Evolutionary conservation across 2,329 filamentous ascomycete species (phyloP).

Genomic region (Penicillium vulpinum): DNA sequence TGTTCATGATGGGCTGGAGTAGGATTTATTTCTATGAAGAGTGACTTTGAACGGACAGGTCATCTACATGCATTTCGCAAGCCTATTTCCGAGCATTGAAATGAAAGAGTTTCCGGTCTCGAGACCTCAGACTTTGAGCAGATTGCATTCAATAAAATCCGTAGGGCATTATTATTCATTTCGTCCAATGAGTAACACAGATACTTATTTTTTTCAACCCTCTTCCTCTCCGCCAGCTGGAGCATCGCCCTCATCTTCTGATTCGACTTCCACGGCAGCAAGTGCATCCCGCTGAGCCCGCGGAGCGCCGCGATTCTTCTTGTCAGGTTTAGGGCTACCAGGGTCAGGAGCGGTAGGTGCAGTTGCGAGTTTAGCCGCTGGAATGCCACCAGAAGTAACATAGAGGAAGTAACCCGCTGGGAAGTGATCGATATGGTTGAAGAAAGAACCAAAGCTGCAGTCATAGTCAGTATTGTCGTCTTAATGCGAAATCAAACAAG

Average conservation of each 20-base stretch:
- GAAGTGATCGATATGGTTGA: constrained; percentile 76
- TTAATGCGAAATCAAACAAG: neutral
- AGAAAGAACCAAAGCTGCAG: constrained; percentile 70
- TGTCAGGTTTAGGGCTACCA: constrained; percentile 5
- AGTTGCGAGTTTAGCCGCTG: constrained; percentile 53
- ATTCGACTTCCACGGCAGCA: constrained; percentile 34
- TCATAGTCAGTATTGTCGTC: neutral
- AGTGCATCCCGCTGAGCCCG: constrained; percentile 29
- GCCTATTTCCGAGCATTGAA: constrained; percentile 1
- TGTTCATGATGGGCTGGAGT: neutral
- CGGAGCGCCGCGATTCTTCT: constrained; percentile 21
- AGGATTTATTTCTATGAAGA: constrained; percentile 1
- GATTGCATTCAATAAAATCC: neutral
- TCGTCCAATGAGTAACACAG: neutral
- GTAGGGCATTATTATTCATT: neutral
- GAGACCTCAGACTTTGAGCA: neutral
- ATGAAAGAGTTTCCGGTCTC: neutral
- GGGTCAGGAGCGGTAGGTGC: constrained; percentile 9
- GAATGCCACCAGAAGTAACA: constrained; percentile 68
- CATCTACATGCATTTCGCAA: constrained; percentile 3
- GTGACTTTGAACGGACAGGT: neutral
- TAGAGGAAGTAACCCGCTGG: constrained; percentile 71
- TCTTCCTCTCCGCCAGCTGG: constrained; percentile 26
- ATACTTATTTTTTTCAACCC: neutral
- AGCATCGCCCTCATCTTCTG: constrained; percentile 29